Base-by-base conservation (phyloP, 1,284 basidiomycete species). In the Ceratobasidium sp. region DNA sequence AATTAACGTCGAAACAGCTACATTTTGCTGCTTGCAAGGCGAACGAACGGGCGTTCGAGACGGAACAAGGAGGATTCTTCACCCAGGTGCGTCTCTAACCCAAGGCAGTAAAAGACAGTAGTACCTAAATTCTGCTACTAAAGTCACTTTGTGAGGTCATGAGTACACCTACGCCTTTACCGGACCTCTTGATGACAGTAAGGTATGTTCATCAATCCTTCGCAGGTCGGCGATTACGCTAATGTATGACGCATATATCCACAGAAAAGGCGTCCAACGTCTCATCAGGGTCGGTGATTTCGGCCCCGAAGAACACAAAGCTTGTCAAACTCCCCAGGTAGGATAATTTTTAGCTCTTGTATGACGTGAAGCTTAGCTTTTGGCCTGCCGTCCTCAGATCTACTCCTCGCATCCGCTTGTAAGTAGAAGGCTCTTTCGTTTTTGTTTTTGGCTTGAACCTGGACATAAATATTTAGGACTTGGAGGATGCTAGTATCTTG, bases 1-100 rank as follows among this genome's bases (percentile, higher is more conserved):
- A 4, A 2, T 12, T 58, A 40, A 42, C 15, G 46, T 55, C 18
- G 4, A 33, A 13, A 23, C 12, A 72, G 63, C 15, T 76, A 7
- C 73, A 76, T 58, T 76, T 76, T 23, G 61, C 73, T 23, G 63
- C 73, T 1, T 63, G 73, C 10, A 33, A 20, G 15, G 18, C 33
- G 28, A 51, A 26, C 26, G 46, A 67, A 20, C 2, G n/a, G 18
- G 56, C 49, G 10, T 55, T 56, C 42, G 73, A 76, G n/a, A 55
- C n/a, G 20, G 55, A 76, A 5, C 33, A 76, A 23, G 69, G 69
- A 3, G 69, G 69, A 20, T 61, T 56, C 51, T 67, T 76, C 28
- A 76, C 73, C n/a, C 73, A 55, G 58, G 73, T 72, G 3, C 15
- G 39, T 28, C 39, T 39, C 42, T 23, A 18, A 44, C 33, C n/a